Conservation (phyloP, 2,329 filamentous ascomycete species). For the Periconia sp. region DNA sequence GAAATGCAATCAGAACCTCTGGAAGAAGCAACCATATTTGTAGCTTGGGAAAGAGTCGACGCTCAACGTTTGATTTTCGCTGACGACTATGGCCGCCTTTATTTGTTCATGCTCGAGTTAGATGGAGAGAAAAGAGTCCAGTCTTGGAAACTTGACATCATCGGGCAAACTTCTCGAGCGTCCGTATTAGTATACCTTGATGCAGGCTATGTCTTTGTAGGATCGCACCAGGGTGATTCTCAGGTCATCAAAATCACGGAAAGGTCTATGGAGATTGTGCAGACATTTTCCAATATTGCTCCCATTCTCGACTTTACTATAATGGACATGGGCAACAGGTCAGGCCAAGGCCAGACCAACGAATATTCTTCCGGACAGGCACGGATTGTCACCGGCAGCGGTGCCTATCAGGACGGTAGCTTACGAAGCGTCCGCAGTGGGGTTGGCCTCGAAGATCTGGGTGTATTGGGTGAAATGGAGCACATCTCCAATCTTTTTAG, state of each 20-base stretch:
- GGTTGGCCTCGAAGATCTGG: conserved; percentile 87
- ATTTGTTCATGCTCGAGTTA: conserved; percentile 80
- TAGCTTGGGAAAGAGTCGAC: conserved; percentile 89
- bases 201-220: conserved; percentile 77
- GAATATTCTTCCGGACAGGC: conserved; percentile 96
- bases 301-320: conserved; percentile 93
- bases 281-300: conserved; percentile 82
- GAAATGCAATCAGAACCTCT: conserved; percentile 69
- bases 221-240: conserved; percentile 91
- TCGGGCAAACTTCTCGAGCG: conserved; percentile 76
- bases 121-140: conserved; percentile 69
- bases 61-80: conserved; percentile 83
- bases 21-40: conserved; percentile 80
- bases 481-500: conserved; percentile 77
- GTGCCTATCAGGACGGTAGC: conserved; percentile 86
- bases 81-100: conserved; percentile 87
- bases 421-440: conserved; percentile 91
- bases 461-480: conserved; percentile 79
- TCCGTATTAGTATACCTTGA: conserved; percentile 80
- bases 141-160: conserved; percentile 71
- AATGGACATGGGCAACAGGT: conserved; percentile 92
- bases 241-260: conserved; percentile 74
- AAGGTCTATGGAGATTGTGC: conserved; percentile 70
- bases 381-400: conserved; percentile 89
- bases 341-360: conserved; percentile 78